Evolutionary conservation across 805 yeast species (phyloP).

Genomic region (Maudiozyma barnettii): DNA sequence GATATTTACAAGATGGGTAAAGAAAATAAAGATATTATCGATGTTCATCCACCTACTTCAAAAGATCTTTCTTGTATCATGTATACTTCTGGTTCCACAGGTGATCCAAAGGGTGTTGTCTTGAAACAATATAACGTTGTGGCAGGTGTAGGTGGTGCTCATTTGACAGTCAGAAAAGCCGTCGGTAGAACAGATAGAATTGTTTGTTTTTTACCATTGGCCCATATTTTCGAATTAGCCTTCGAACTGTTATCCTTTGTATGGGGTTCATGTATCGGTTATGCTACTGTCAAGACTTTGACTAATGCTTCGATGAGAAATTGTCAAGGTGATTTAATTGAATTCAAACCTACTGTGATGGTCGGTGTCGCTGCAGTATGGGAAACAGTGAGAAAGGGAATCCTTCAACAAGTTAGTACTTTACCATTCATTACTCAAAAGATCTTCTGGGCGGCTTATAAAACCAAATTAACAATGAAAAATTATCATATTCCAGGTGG

Average conservation of each 20-base stretch:
- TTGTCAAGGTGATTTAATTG: constrained; percentile 80
- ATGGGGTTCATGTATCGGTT: constrained; percentile 90
- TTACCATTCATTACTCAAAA: constrained; percentile 60
- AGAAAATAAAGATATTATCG: constrained; percentile 35
- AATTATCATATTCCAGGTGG: constrained; percentile 69
- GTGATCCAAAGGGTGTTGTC: constrained; percentile 72
- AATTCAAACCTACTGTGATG: constrained; percentile 86
- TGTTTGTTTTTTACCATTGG: constrained; percentile 86
- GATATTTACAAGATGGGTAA: constrained; percentile 62
- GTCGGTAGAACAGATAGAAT: constrained; percentile 57
- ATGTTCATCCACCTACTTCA: constrained; percentile 35
- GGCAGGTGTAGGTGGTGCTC: constrained; percentile 81
- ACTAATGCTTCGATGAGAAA: constrained; percentile 73
- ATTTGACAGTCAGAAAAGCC: constrained; percentile 47
- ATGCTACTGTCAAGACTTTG: constrained; percentile 86
- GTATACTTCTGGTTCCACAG: constrained; percentile 72
- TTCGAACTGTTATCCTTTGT: constrained; percentile 70
- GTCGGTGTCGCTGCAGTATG: constrained; percentile 98
- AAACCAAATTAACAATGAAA: constrained; percentile 57
- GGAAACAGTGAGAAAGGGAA: constrained; percentile 93
- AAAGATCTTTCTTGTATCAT: constrained; percentile 52
- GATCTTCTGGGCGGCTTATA: constrained; percentile 81
- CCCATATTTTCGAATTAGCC: constrained; percentile 88
- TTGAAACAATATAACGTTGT: constrained; percentile 56
- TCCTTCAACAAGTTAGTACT: constrained; percentile 60